Conservation (phyloP, 2,329 filamentous ascomycete species). For the Claviceps pusilla region DNA sequence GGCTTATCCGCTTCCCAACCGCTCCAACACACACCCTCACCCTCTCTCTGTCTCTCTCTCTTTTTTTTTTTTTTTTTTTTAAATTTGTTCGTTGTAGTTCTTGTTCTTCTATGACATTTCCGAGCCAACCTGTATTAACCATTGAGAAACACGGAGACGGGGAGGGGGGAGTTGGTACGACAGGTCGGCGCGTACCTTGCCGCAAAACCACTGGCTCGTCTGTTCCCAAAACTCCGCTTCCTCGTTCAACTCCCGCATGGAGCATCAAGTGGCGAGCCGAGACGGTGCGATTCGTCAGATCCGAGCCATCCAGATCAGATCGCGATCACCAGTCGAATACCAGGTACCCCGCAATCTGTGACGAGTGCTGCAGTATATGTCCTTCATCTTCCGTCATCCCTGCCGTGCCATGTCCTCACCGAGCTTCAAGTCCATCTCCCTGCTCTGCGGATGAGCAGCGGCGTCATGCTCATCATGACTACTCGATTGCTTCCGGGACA, state of each 20-base stretch:
- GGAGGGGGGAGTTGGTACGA: neutral
- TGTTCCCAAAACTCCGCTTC: neutral
- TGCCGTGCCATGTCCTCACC: neutral
- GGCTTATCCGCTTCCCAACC: neutral
- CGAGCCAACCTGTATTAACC: neutral
- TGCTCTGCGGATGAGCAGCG: neutral
- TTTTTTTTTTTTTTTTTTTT: neutral
- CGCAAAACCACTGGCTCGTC: neutral
- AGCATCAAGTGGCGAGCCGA: neutral
- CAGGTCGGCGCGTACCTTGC: neutral
- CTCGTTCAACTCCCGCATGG: neutral
- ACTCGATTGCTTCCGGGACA: neutral
- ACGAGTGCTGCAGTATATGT: conserved; percentile 4
- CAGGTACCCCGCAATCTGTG: neutral
- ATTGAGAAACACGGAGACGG: neutral
- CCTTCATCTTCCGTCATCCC: conserved; percentile 2
- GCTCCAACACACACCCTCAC: too few relatives aligned
- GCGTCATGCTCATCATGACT: conserved; percentile 1
- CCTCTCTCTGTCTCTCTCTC: too few relatives aligned
- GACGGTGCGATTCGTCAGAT: neutral
- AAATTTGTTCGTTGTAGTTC: too few relatives aligned
- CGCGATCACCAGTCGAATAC: neutral
- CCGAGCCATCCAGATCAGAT: neutral
- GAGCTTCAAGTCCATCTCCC: conserved; percentile 1
- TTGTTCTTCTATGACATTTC: neutral